Base-by-base conservation (phyloP, 768 basidiomycete genomes). In the Baorangia bicolor region DNA sequence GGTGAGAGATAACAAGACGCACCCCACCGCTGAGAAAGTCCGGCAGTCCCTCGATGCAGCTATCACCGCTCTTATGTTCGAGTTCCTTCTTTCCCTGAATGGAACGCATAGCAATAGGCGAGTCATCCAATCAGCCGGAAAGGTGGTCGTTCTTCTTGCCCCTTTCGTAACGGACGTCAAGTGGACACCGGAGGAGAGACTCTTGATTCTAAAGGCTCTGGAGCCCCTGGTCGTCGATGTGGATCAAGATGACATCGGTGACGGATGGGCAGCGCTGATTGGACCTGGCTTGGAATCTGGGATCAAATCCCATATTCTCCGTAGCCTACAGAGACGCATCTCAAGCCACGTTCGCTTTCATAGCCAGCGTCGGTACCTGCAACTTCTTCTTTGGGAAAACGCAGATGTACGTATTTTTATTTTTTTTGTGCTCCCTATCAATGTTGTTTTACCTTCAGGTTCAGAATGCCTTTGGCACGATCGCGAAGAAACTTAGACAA, bases 21-120 rank as follows among this genome's bases (percentile, higher is more conserved):
- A 75, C 55, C 76, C 78, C 23, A 82, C 81, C 8, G 83, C 82
- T 1, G 91, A 91, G 66, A 78, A 76, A 43, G 78, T 86, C 5
- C 84, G 92, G 21, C 77, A 79, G 30, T 76, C 82, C 5, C 63
- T 97, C 50, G 94, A 98, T 66, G 70, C 87, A 30, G 82, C 85
- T 6, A 76, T 92, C 9, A 74, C 76, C 2, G 81, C 86, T 3
- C 71, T 97, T 3, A 75, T 76, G 34, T 95, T 91, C 63, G 88
- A 94, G 67, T 80, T 82, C 4, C 61, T 83, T 1, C 78, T 94
- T 8, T 65, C 78, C 9, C 61, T 85, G 49, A 93, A 90, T 53
- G 90, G 90, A 16, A 82, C 77, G 2, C 74, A 78, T 25, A 70
- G 80, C 2, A 88, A 86, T 59, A 72, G 80, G 44, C 78, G 81